Percentiles rank a stretch among this genome's conserved stretches.
These are phyloP conservation scores for Diaporthe helianthi DNA, from an alignment of 2,329 filamentous ascomycete genomes.

Conservation along the genomic window DNA sequence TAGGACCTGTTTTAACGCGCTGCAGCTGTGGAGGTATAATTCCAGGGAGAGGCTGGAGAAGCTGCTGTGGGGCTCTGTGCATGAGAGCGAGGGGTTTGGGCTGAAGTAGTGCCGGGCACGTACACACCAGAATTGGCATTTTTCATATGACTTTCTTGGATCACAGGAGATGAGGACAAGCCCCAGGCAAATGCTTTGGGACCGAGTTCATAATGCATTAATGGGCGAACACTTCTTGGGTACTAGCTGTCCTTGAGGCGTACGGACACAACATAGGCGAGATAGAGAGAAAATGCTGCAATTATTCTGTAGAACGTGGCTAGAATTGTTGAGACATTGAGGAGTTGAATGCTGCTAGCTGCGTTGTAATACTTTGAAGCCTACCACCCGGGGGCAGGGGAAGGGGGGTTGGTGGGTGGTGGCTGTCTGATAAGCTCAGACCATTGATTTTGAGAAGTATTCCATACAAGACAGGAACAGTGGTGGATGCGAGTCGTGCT, in stretches of 20 bases:
- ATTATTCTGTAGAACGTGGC: not conserved
- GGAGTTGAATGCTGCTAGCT: not conserved
- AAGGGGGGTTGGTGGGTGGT: too few relatives aligned
- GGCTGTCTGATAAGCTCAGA: not conserved
- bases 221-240: constrained; percentile 10
- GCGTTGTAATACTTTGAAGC: not conserved
- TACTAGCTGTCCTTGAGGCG: not conserved
- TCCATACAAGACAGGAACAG: not conserved
- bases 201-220: not conserved
- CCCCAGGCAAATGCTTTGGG: not conserved
- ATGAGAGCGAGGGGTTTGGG: constrained; percentile 90
- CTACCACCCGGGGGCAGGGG: too few relatives aligned
- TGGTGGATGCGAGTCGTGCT: not conserved
- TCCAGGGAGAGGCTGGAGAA: constrained; percentile 71
- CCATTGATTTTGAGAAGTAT: not conserved
- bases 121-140: not conserved
- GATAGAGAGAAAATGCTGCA: constrained; percentile 19
- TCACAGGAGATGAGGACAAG: not conserved
- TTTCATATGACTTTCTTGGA: constrained; percentile 1
- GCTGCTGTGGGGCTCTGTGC: constrained; percentile 84
- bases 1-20: constrained; percentile 88
- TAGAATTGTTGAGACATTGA: not conserved
- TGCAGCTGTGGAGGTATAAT: constrained; percentile 77
- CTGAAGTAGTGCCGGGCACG: constrained; percentile 65
- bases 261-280: constrained; percentile 1